A percentile compares a stretch with the other conserved stretches of the same genome.
Conservation (phyloP, 495 filamentous ascomycete genomes). For the Penicillium nucicola region DNA sequence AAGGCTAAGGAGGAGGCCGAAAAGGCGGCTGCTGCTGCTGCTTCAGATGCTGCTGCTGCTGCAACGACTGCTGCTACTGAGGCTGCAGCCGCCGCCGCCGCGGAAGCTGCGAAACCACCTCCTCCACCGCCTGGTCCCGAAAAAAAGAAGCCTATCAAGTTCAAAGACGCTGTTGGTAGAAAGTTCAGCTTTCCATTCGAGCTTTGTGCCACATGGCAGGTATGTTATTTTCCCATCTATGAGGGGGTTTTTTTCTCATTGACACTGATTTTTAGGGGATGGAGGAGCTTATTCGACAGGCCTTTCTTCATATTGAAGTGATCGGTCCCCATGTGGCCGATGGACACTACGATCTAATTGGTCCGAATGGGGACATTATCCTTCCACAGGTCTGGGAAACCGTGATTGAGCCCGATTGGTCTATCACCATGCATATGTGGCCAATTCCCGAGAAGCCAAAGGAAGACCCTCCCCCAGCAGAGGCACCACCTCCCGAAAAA, state of each 20-base stretch:
- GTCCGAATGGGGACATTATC: constrained; percentile 83
- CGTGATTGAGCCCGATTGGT: constrained; percentile 82
- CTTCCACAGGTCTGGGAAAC: constrained; percentile 85
- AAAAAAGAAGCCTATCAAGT: constrained; percentile 68
- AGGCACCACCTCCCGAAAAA: constrained; percentile 21
- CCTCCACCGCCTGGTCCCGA: constrained; percentile 37
- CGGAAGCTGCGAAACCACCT: constrained; percentile 18
- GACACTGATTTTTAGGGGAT: constrained; percentile 57
- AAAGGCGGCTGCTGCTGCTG: constrained; percentile 18
- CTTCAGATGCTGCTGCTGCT: constrained; percentile 2
- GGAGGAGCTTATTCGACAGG: constrained; percentile 83
- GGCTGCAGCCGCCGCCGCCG: constrained; percentile 16
- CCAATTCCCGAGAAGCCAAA: constrained; percentile 68
- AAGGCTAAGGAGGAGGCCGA: constrained; percentile 29
- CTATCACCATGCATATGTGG: constrained; percentile 97
- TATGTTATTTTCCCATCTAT: constrained; percentile 31
- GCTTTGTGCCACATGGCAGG: constrained; percentile 76
- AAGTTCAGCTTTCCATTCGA: constrained; percentile 86
- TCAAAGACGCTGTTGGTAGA: constrained; percentile 81
- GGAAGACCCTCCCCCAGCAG: constrained; percentile 34
- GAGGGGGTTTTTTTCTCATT: background rate
- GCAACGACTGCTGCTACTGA: constrained; percentile 11
- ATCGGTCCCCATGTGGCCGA: constrained; percentile 80
- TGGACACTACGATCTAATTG: constrained; percentile 81
- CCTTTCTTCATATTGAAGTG: constrained; percentile 79